A percentile compares a stretch with the other conserved stretches of the same genome.
Evolutionary conservation across 192 early-diverging fungal species (phyloP).

Genomic region (Piromyces sp.): DNA sequence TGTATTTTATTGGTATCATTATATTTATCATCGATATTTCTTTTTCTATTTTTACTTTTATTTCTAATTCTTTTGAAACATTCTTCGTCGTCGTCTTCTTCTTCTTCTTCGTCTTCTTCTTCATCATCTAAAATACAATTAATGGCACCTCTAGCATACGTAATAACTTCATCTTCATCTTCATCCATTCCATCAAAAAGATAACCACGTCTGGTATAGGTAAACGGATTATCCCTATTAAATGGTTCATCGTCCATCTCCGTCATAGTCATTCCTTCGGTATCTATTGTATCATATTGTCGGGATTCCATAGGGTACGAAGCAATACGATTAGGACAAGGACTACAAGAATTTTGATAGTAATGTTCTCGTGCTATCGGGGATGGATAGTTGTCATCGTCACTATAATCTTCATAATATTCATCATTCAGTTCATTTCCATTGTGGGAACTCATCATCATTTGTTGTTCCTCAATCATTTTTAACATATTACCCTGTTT

Average conservation of each 20-base stretch:
- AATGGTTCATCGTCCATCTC: too few relatives aligned
- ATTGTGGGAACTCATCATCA: neutral
- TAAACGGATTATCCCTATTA: too few relatives aligned
- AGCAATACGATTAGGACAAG: too few relatives aligned
- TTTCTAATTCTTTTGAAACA: too few relatives aligned
- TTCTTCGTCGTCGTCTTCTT: too few relatives aligned
- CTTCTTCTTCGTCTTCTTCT: too few relatives aligned
- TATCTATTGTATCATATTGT: too few relatives aligned
- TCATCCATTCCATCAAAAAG: neutral
- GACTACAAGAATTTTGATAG: too few relatives aligned
- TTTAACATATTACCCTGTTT: neutral
- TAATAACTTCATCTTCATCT: neutral
- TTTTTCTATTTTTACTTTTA: neutral
- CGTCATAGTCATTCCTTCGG: too few relatives aligned
- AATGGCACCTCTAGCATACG: neutral
- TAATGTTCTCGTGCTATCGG: too few relatives aligned
- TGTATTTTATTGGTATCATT: neutral
- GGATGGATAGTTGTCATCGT: neutral
- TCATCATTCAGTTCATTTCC: neutral
- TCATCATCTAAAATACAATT: neutral
- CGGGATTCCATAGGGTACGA: too few relatives aligned
- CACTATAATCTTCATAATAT: neutral
- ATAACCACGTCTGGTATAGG: too few relatives aligned
- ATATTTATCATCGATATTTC: neutral
- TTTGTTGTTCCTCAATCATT: neutral